Conservation (phyloP, 768 basidiomycete species). For the Tulasnella sp. region DNA sequence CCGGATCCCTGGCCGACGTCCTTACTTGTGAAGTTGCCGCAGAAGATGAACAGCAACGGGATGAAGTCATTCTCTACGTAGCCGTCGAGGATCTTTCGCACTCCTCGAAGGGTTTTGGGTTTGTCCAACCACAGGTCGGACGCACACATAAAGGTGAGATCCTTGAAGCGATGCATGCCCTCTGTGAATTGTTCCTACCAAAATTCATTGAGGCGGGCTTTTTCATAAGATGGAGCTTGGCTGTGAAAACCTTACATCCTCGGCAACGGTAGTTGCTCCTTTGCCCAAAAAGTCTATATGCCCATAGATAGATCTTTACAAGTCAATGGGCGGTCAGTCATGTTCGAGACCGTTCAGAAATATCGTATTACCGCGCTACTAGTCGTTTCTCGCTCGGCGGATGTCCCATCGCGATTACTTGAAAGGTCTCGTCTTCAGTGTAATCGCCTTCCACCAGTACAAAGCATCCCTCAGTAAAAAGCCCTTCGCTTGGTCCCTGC, state of each 20-base stretch:
- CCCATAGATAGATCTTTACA: constrained; percentile 73
- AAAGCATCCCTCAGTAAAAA: constrained; percentile 94
- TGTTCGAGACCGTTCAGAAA: too few species aligned
- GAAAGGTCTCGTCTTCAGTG: constrained; percentile 77
- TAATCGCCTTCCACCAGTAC: constrained; percentile 95
- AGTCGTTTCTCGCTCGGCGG: constrained; percentile 90
- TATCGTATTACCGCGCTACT: constrained; percentile 73
- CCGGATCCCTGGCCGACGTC: constrained; percentile 70
- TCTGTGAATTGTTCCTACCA: constrained; percentile 47
- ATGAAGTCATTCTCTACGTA: constrained; percentile 79
- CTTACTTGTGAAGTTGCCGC: constrained; percentile 87
- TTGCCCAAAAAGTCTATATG: constrained; percentile 97
- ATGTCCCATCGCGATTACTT: constrained; percentile 90
- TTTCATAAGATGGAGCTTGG: neutral
- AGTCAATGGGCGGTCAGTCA: too few species aligned
- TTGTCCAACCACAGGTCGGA: constrained; percentile 96
- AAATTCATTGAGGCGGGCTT: neutral
- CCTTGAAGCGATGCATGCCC: constrained; percentile 52
- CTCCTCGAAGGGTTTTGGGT: constrained; percentile 63
- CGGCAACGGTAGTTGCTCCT: constrained; percentile 77
- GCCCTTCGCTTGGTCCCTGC: constrained; percentile 86
- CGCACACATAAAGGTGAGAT: constrained; percentile 81
- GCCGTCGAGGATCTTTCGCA: constrained; percentile 80
- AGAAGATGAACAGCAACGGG: constrained; percentile 81
- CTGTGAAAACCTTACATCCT: constrained; percentile 50